phyloP scores from a whole-genome alignment of 2,329 filamentous ascomycete genomes.

The Trichoderma pleuroti region DNA sequence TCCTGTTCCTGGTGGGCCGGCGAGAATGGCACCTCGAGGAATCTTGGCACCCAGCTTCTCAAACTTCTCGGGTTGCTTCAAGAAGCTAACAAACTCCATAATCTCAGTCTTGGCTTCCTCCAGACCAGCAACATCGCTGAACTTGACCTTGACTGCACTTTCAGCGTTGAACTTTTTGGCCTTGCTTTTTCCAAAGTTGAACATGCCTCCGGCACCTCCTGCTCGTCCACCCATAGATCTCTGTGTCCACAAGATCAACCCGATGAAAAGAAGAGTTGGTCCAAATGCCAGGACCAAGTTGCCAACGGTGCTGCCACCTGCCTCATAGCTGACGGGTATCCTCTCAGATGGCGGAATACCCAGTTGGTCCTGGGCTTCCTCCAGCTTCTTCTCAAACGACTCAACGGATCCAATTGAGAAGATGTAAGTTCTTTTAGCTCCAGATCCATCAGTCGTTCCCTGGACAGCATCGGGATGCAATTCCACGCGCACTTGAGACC shows the following conservation, averaged over 20 bases:
- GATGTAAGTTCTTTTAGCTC: constrained; percentile 58
- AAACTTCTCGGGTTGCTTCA: constrained; percentile 90
- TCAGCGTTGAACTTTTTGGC: constrained; percentile 98
- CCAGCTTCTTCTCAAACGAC: constrained; percentile 83
- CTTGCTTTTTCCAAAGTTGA: constrained; percentile 92
- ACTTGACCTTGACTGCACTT: constrained; percentile 93
- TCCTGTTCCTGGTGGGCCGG: constrained; percentile 96
- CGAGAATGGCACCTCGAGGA: constrained; percentile 90
- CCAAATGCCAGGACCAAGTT: constrained; percentile 74
- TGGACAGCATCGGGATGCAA: constrained; percentile 67
- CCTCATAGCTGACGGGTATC: constrained; percentile 85
- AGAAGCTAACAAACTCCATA: constrained; percentile 98
- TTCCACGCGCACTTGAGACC: constrained; percentile 70
- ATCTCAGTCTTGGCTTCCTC: constrained; percentile 98
- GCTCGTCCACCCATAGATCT: constrained; percentile 68
- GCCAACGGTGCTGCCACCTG: constrained; percentile 71
- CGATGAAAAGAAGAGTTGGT: constrained; percentile 82
- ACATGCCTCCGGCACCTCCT: constrained; percentile 65
- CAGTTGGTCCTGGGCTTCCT: constrained; percentile 83
- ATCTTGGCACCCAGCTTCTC: constrained; percentile 96
- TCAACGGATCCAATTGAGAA: constrained; percentile 96
- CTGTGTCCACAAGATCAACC: constrained; percentile 74
- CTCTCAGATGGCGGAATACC: constrained; percentile 82
- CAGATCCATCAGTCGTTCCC: constrained; percentile 40
- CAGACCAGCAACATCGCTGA: constrained; percentile 93